Evolutionary conservation across 2,329 filamentous ascomycete species (phyloP).

Genomic region (Cercospora beticola): DNA sequence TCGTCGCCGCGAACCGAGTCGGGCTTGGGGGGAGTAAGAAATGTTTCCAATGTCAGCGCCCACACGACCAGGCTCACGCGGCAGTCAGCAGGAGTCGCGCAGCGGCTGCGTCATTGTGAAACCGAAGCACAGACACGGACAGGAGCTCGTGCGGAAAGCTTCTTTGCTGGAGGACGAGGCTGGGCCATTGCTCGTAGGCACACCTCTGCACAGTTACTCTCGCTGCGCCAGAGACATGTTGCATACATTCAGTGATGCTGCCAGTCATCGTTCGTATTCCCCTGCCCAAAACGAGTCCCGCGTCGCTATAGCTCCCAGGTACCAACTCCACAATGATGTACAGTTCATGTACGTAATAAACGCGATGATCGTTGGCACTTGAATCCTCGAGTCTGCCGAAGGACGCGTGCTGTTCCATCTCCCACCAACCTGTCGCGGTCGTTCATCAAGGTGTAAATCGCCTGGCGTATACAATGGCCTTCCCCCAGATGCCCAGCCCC

Average conservation of each 20-base stretch:
- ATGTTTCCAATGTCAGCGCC: not conserved
- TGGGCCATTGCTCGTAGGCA: not conserved
- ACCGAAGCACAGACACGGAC: not conserved
- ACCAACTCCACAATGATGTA: not conserved
- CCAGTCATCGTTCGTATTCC: not conserved
- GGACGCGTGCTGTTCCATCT: not conserved
- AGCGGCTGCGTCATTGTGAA: conserved; percentile 1
- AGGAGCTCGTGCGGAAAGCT: not conserved
- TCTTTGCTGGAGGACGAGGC: not conserved
- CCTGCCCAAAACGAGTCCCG: not conserved
- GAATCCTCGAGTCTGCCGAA: not conserved
- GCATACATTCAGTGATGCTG: not conserved
- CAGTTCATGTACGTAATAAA: not conserved
- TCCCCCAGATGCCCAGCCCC: not conserved
- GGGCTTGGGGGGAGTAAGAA: not conserved
- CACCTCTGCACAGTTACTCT: not conserved
- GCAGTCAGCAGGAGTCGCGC: conserved; percentile 1
- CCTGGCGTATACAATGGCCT: not conserved
- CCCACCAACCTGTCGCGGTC: not conserved
- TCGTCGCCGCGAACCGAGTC: not conserved
- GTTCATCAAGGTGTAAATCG: not conserved
- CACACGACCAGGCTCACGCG: not conserved
- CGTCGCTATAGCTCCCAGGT: not conserved
- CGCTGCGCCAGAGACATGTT: not conserved
- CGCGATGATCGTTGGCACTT: not conserved